Conservation (phyloP, 2,329 filamentous ascomycete genomes). For the Akanthomyces muscarius region DNA sequence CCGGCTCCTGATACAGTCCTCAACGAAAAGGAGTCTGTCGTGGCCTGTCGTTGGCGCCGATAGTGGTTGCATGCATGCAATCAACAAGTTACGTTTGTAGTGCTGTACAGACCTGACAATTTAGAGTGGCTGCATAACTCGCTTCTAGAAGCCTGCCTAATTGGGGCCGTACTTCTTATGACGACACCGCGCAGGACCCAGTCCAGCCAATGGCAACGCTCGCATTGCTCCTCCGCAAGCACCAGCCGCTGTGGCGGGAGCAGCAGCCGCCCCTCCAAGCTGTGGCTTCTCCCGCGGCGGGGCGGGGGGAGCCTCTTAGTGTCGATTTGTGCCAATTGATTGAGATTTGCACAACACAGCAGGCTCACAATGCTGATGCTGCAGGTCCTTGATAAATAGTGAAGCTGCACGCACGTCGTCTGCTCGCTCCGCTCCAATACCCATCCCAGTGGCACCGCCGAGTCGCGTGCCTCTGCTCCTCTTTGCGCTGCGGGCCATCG, state of each 20-base stretch:
- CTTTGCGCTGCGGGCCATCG: neutral
- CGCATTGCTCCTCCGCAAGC: constrained; percentile 2
- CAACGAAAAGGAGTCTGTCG: neutral
- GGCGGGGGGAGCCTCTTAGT: constrained; percentile 3
- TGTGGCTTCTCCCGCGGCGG: constrained; percentile 9
- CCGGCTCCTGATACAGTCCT: neutral
- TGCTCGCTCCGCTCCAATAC: neutral
- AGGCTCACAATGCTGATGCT: neutral
- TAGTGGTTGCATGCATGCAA: constrained; percentile 4
- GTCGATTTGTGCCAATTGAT: constrained; percentile 13
- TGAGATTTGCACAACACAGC: constrained; percentile 14
- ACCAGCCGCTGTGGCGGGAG: constrained; percentile 13
- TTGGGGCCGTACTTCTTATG: neutral
- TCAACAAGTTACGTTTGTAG: neutral
- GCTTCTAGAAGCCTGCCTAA: constrained; percentile 13
- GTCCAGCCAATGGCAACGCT: neutral
- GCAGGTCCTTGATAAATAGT: neutral
- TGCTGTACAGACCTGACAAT: neutral
- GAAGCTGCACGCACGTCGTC: neutral
- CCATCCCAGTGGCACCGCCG: neutral
- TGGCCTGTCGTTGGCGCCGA: constrained; percentile 2
- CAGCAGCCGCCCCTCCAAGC: neutral
- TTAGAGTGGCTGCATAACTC: constrained; percentile 17
- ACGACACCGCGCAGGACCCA: neutral
- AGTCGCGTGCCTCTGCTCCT: constrained; percentile 9